Base-by-base conservation (phyloP, 1,139 yeast species). In the Hemisphaericaspora subhashii region DNA sequence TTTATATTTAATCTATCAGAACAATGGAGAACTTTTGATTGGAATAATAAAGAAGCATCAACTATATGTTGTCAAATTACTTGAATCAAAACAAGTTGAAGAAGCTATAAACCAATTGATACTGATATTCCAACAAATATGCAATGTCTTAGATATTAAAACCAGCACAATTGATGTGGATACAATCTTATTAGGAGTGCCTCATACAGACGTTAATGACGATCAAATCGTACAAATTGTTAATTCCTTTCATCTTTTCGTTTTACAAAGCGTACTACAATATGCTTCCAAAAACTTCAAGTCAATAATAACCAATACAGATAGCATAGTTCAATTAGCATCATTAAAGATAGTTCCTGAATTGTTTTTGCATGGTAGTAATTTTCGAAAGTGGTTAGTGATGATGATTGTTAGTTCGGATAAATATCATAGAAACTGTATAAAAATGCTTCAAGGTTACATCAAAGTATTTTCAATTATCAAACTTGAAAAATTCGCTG, bases 231-330 rank as follows among this genome's bases (percentile, higher is more conserved):
- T 45, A 1, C 64, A 57, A 37, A 41, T 58, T 14, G 47, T 62
- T 5, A 48, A 61, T 24, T 66, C 72, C 9, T 63, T 52, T 42
- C 65, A 66, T 44, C 64, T 66, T 43, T 48, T 67, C 31, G 38
- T 52, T 7, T 43, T 66, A 9, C 73, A 67, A 46, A 52, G 60
- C 30, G 24, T 58, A n/a, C 45, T 65, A 9, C 70, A 65, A 40
- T 46, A 51, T 28, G 35, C 57, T 4, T 53, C 66, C 2, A 32
- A 40, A 8, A 52, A 60, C 35, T 34, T 60, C 29, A 51, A 52
- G 16, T 12, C 35, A 7, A 37, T 59, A 6, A 21, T 42, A 12
- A 27, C 36, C 8, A 43, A 42, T 18, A 36, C 41, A 15, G 52
- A 53, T 32, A 24, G 32, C 5, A 21, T 40, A 4, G 31, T 53